Conservation (phyloP, 192 early-diverging fungal species). For the Linnemannia zychae region DNA sequence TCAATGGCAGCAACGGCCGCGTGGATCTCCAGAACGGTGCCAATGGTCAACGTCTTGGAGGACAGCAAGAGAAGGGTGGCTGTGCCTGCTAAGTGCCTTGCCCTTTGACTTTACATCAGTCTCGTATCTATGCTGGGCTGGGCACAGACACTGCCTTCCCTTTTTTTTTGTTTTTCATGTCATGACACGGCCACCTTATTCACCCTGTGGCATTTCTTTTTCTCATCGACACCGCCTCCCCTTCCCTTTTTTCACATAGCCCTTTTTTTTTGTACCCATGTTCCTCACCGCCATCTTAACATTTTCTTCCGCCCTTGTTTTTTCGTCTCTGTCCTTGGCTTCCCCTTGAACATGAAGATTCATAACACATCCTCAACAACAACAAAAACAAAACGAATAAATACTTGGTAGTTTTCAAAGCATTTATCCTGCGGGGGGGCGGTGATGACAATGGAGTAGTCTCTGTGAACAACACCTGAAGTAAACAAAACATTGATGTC, state of each 20-base stretch:
- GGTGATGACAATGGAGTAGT: too few species aligned
- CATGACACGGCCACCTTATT: background rate
- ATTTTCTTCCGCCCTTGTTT: background rate
- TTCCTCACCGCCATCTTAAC: background rate
- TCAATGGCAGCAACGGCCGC: slow-evolving; percentile 34
- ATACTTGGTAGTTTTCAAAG: too few species aligned
- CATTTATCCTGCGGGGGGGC: too few species aligned
- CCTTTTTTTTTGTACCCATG: background rate
- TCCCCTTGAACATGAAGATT: background rate
- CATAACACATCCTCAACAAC: background rate
- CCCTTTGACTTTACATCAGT: background rate
- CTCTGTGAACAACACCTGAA: too few species aligned
- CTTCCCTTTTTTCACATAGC: background rate
- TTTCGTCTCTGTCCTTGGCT: background rate
- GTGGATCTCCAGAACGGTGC: slow-evolving; percentile 45
- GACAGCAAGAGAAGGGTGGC: slow-evolving; percentile 49
- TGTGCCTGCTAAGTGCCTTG: slow-evolving; percentile 37
- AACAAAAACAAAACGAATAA: background rate
- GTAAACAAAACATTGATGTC: too few species aligned
- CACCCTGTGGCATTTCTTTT: background rate
- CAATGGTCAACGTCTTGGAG: slow-evolving; percentile 46
- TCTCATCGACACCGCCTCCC: background rate
- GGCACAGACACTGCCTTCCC: background rate
- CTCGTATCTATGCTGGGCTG: background rate
- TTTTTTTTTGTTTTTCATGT: background rate